These are phyloP conservation scores for Coniella vitis DNA, from an alignment of 2,329 filamentous ascomycete species.

Conservation along the genomic window DNA sequence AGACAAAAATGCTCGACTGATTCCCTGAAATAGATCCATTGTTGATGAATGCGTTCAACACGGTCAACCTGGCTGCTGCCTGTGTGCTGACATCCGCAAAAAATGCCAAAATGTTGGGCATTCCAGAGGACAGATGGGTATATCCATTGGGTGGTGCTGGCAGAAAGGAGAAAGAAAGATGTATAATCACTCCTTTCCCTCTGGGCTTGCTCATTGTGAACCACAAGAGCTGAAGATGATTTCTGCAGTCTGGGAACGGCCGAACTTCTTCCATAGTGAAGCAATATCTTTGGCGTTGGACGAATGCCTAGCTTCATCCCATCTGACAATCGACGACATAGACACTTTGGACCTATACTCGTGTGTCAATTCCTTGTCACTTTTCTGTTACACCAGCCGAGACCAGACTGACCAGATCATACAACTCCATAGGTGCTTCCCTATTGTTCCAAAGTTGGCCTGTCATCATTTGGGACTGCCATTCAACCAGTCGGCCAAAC, in stretches of 20 bases:
- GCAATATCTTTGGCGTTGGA: slow-evolving; percentile 53
- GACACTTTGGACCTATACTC: slow-evolving; percentile 60
- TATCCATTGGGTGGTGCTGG: slow-evolving; percentile 60
- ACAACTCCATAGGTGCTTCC: slow-evolving; percentile 50
- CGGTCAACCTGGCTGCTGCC: slow-evolving; percentile 56
- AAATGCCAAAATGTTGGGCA: slow-evolving; percentile 45
- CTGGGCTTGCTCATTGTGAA: too few relatives aligned
- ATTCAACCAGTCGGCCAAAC: slow-evolving; percentile 36
- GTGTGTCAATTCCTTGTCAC: slow-evolving; percentile 23
- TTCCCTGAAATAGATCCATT: slow-evolving; percentile 46
- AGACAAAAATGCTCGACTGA: background rate
- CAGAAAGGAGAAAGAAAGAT: slow-evolving; percentile 49
- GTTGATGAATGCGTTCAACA: slow-evolving; percentile 67
- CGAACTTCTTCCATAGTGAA: slow-evolving; percentile 50
- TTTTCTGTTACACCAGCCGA: slow-evolving; percentile 5
- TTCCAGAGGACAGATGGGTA: slow-evolving; percentile 52
- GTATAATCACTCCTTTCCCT: slow-evolving; percentile 27
- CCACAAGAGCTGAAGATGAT: too few relatives aligned
- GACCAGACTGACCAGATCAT: background rate
- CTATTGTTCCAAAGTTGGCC: slow-evolving; percentile 62
- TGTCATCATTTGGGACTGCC: slow-evolving; percentile 51
- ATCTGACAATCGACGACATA: slow-evolving; percentile 42
- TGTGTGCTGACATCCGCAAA: slow-evolving; percentile 52
- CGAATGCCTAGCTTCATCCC: slow-evolving; percentile 40
- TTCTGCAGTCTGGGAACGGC: slow-evolving; percentile 57